phyloP scores from a whole-genome alignment of 2,329 filamentous ascomycete species.

The Didymella arachidicola region DNA sequence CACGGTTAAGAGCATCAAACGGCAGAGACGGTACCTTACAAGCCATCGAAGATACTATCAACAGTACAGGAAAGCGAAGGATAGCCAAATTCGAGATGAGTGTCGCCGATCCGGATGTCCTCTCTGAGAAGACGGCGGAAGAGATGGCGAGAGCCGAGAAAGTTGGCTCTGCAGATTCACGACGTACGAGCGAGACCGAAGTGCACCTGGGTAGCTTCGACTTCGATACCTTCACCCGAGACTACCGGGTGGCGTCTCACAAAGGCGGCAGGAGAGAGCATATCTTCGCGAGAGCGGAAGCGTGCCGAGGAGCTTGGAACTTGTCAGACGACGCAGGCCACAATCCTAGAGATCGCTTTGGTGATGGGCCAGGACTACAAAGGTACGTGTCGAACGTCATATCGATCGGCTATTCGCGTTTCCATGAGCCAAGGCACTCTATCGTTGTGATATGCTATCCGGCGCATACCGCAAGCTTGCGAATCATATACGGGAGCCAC shows the following conservation, averaged over 20 bases:
- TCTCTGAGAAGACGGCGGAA: slow-evolving; percentile 36
- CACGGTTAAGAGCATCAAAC: slow-evolving; percentile 65
- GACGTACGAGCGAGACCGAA: slow-evolving; percentile 28
- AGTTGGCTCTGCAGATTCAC: slow-evolving; percentile 35
- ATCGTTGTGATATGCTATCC: slow-evolving; percentile 7
- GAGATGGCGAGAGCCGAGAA: slow-evolving; percentile 36
- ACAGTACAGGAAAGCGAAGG: slow-evolving; percentile 78
- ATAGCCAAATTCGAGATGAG: slow-evolving; percentile 78
- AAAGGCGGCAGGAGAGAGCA: slow-evolving; percentile 42
- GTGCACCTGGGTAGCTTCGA: slow-evolving; percentile 40
- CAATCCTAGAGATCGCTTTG: slow-evolving; percentile 48
- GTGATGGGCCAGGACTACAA: slow-evolving; percentile 46
- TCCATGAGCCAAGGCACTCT: neutral
- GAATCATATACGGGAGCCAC: slow-evolving; percentile 16
- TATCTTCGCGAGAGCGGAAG: slow-evolving; percentile 52
- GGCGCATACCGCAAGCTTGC: slow-evolving; percentile 14
- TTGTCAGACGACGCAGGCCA: slow-evolving; percentile 37
- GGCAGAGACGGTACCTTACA: slow-evolving; percentile 62
- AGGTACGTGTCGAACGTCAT: slow-evolving; percentile 37
- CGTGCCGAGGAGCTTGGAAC: slow-evolving; percentile 52
- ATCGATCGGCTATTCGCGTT: neutral
- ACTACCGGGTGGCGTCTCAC: slow-evolving; percentile 34
- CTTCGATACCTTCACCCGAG: slow-evolving; percentile 45
- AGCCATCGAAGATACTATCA: slow-evolving; percentile 71
- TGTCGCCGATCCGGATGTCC: slow-evolving; percentile 54